phyloP scores from a whole-genome alignment of 2,329 filamentous ascomycete species.

The Trichoderma koningii region DNA sequence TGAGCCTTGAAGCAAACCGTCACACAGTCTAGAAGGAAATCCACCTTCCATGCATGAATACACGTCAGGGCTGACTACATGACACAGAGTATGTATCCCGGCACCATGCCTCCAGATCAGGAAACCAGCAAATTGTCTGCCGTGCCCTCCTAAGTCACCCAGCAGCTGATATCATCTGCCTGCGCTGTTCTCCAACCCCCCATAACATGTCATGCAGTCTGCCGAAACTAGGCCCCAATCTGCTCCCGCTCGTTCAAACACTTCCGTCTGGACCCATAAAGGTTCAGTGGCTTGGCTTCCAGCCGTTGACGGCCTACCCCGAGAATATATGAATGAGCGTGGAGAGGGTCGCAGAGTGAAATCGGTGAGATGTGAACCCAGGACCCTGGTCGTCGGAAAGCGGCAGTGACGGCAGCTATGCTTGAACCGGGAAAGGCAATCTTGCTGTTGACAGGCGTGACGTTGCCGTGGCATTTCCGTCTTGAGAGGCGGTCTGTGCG shows the following conservation, averaged over 20 bases:
- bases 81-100: background rate
- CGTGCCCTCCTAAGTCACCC: background rate
- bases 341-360: background rate
- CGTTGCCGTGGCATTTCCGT: background rate
- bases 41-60: background rate
- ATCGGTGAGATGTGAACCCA: background rate
- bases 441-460: background rate
- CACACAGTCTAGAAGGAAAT: background rate
- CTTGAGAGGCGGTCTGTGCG: background rate
- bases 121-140: background rate
- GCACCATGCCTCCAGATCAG: background rate
- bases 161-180: background rate
- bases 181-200: background rate
- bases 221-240: background rate
- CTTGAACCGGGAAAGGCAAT: background rate
- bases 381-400: background rate
- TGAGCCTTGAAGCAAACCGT: background rate
- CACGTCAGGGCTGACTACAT: background rate
- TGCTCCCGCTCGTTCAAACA: constrained; percentile 15
- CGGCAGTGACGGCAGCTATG: background rate
- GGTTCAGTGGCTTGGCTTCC: background rate
- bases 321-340: background rate
- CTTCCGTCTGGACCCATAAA: constrained; percentile 4
- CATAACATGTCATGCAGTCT: background rate
- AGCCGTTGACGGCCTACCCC: no score